Conservation (phyloP, 441 rosid genomes). For the Lepidium campestre region DNA sequence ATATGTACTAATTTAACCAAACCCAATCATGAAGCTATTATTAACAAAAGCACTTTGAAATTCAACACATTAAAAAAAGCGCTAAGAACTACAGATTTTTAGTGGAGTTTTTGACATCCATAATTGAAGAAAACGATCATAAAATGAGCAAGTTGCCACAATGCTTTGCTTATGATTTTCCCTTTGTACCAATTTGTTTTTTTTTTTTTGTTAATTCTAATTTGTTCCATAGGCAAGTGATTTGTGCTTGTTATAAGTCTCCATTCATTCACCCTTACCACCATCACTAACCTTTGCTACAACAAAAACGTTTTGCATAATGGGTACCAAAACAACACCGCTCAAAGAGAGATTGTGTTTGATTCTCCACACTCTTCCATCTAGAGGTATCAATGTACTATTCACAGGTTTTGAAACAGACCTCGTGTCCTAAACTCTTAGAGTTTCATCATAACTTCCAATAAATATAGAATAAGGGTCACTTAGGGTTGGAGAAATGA, state of each 20-base stretch:
- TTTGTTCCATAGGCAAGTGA: conserved; percentile 89
- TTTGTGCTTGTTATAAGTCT: conserved; percentile 48
- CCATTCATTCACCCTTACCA: conserved; percentile 47
- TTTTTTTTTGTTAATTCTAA: too few relatives aligned
- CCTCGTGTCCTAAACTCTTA: conserved; percentile 72
- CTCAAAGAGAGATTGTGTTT: conserved; percentile 54
- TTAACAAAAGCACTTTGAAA: too few relatives aligned
- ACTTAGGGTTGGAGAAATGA: conserved; percentile 46
- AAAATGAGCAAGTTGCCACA: conserved; percentile 82
- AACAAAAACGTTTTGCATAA: conserved; percentile 80
- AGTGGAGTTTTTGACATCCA: conserved; percentile 52
- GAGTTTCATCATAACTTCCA: conserved; percentile 68
- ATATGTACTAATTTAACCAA: too few relatives aligned
- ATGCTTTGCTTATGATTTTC: conserved; percentile 27
- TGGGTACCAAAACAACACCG: conserved; percentile 59
- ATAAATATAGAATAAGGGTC: conserved; percentile 55
- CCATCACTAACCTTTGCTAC: conserved; percentile 41
- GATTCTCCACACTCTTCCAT: conserved; percentile 86
- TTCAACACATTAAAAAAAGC: too few relatives aligned
- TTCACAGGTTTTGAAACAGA: conserved; percentile 53
- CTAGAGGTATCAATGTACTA: conserved; percentile 46
- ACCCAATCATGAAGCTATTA: too few relatives aligned
- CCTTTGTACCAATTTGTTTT: conserved; percentile 82
- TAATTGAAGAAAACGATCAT: conserved; percentile 62
- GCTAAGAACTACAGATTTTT: too few relatives aligned